Conservation (phyloP, 768 basidiomycete species). For the Lentinula edodes region DNA sequence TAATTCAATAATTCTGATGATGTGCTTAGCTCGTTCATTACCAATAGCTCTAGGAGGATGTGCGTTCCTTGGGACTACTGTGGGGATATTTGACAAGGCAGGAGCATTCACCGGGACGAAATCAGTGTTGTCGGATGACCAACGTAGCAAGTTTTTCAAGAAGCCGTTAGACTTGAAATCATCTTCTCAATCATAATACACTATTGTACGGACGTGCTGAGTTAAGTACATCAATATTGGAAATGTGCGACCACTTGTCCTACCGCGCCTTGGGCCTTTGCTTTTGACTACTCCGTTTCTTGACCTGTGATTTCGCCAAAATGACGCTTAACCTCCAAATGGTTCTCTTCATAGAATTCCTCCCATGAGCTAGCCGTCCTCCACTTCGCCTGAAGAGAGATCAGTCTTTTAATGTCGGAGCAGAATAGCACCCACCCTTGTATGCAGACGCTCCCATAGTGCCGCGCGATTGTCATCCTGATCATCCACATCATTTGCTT, state of each 20-base stretch:
- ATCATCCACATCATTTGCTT: slow-evolving; percentile 20
- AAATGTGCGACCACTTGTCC: neutral
- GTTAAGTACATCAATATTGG: neutral
- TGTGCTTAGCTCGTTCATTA: slow-evolving; percentile 67
- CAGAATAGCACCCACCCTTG: slow-evolving; percentile 30
- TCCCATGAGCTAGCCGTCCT: slow-evolving; percentile 31
- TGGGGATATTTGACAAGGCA: slow-evolving; percentile 79
- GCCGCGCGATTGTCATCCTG: slow-evolving; percentile 16
- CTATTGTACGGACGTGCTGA: neutral
- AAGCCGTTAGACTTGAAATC: slow-evolving; percentile 34
- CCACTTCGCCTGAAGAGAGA: slow-evolving; percentile 8
- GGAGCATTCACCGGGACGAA: slow-evolving; percentile 54
- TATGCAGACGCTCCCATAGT: slow-evolving; percentile 47
- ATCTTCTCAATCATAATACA: slow-evolving; percentile 3
- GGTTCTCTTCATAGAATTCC: slow-evolving; percentile 43
- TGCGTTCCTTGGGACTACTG: slow-evolving; percentile 67
- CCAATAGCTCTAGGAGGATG: slow-evolving; percentile 80
- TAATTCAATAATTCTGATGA: slow-evolving; percentile 12
- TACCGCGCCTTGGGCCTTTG: neutral
- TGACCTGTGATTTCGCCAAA: slow-evolving; percentile 28
- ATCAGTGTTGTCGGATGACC: slow-evolving; percentile 49
- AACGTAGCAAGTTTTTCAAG: slow-evolving; percentile 81
- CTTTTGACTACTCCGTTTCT: neutral
- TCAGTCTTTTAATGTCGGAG: neutral
- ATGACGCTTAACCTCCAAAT: slow-evolving; percentile 28